Percentiles rank a stretch among this genome's conserved stretches.
Evolutionary conservation across 2,329 filamentous ascomycete species (phyloP).

Genomic region (Exserohilum turcica): DNA sequence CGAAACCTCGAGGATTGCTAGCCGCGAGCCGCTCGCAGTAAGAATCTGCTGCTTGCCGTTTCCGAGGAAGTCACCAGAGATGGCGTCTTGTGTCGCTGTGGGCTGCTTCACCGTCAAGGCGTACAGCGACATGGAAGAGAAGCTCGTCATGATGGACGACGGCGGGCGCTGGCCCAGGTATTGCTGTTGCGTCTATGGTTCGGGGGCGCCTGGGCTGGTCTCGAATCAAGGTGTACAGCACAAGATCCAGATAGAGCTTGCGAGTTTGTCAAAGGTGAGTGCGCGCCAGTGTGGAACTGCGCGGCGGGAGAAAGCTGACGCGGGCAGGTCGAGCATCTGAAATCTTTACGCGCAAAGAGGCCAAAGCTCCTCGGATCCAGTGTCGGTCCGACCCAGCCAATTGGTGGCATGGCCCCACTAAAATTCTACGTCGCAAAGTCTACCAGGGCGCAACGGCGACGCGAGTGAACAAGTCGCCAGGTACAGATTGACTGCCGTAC

Average conservation of each 20-base stretch:
- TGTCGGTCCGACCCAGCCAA: slow-evolving; percentile 19
- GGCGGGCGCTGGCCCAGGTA: slow-evolving; percentile 41
- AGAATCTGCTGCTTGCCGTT: slow-evolving; percentile 98
- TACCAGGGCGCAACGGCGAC: slow-evolving; percentile 6
- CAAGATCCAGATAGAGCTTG: neutral
- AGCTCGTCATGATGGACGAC: slow-evolving; percentile 80
- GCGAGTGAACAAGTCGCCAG: neutral
- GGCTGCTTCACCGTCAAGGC: slow-evolving; percentile 94
- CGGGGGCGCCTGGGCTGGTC: slow-evolving; percentile 1
- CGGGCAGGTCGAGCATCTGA: slow-evolving; percentile 7
- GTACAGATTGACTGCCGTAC: neutral
- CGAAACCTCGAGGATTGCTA: slow-evolving; percentile 86
- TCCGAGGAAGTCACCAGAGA: slow-evolving; percentile 92
- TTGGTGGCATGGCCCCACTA: slow-evolving; percentile 18
- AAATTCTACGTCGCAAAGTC: slow-evolving; percentile 25
- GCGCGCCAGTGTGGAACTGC: slow-evolving; percentile 10
- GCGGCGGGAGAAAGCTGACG: slow-evolving; percentile 4
- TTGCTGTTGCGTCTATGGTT: slow-evolving; percentile 21
- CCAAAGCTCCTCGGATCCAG: slow-evolving; percentile 21
- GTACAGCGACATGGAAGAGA: slow-evolving; percentile 98
- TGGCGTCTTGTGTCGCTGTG: slow-evolving; percentile 85
- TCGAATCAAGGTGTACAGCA: neutral
- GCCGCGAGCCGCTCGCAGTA: slow-evolving; percentile 86
- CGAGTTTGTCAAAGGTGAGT: slow-evolving; percentile 1
- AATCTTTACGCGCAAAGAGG: slow-evolving; percentile 14